These are phyloP conservation scores for Talaromyces nanjingensis DNA, from an alignment of 495 filamentous ascomycete genomes.

Conservation along the genomic window DNA sequence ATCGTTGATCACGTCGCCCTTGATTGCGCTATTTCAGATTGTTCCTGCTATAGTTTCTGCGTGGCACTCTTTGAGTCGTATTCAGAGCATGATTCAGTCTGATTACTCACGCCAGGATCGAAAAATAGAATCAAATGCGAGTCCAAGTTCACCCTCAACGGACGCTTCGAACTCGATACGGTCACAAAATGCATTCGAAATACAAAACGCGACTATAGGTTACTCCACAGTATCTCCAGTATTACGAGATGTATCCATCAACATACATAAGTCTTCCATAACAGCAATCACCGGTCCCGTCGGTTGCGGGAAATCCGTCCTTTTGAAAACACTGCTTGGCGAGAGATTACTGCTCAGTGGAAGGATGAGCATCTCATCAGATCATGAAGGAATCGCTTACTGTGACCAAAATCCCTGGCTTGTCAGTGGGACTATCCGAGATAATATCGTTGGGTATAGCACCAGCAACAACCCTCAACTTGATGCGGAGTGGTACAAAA, in stretches of 20 bases:
- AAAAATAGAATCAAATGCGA: too few relatives aligned
- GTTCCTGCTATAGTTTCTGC: conserved; percentile 12
- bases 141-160: neutral
- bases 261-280: neutral
- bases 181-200: neutral
- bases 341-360: conserved; percentile 26
- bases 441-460: conserved; percentile 38
- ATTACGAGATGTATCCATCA: neutral
- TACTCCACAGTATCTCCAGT: neutral
- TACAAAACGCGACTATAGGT: neutral
- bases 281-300: conserved; percentile 44
- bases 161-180: neutral
- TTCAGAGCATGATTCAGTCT: neutral
- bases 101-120: neutral
- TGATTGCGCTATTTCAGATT: conserved; percentile 13
- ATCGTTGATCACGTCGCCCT: conserved; percentile 17
- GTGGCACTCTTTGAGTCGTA: neutral
- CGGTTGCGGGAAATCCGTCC: conserved; percentile 46
- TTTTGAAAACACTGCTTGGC: conserved; percentile 44
- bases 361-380: neutral
- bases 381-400: conserved; percentile 16
- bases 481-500: conserved; percentile 22
- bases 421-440: conserved; percentile 42
- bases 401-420: conserved; percentile 54
- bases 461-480: conserved; percentile 13